Percentiles rank a stretch among this genome's conserved stretches.
Evolutionary conservation across 148 eudicot species (phyloP).

Genomic region (Heliamphora exappendiculata): DNA sequence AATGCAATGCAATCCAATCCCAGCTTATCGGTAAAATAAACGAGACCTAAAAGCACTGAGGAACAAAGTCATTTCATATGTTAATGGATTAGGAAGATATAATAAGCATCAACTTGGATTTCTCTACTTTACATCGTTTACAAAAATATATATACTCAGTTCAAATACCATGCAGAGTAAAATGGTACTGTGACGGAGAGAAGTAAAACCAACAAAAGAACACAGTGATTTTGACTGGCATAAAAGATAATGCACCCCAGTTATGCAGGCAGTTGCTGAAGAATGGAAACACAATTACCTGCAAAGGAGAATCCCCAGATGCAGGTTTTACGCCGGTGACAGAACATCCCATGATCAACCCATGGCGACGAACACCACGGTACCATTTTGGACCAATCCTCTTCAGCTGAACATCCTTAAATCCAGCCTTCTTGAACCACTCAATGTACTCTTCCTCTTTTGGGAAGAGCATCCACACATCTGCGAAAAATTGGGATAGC

Average conservation of each 20-base stretch:
- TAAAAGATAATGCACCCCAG: background rate
- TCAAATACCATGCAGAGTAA: no score
- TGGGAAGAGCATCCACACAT: constrained; percentile 96
- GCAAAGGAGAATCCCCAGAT: constrained; percentile 87
- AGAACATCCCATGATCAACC: constrained; percentile 93
- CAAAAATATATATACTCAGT: no score
- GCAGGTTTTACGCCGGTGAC: constrained; percentile 81
- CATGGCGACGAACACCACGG: constrained; percentile 92
- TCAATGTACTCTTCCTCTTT: constrained; percentile 92
- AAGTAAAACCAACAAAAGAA: background rate
- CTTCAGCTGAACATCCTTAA: constrained; percentile 74
- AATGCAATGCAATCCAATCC: no score
- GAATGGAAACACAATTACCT: constrained; percentile 38
- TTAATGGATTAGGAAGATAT: no score
- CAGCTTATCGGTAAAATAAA: no score
- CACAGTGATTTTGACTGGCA: background rate
- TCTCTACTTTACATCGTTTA: no score
- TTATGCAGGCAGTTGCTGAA: background rate
- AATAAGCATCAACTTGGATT: no score
- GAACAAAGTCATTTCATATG: background rate
- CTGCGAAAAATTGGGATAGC: constrained; percentile 89
- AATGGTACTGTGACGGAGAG: background rate
- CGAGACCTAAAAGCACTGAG: background rate
- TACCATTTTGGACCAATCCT: constrained; percentile 94
- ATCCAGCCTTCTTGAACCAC: constrained; percentile 86